Evolutionary conservation across 306 rosid species (phyloP), one percentile per base, ranked within the genome.

Genomic region (Gynostemma pentaphyllum): DNA sequence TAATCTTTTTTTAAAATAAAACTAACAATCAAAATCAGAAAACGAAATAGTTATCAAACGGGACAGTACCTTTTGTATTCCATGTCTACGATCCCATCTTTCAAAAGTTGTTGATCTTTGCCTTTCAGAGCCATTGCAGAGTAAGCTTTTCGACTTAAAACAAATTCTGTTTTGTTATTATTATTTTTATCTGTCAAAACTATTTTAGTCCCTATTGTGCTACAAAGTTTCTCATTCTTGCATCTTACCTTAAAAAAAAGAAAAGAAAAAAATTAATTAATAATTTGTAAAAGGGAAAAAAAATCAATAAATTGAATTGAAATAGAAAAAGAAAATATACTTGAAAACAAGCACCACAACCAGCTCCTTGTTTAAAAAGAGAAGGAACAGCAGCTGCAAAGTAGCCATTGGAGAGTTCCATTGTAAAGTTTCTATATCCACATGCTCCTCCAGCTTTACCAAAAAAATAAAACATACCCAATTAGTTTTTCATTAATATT

Each of bases 101-200:
- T 80, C 77, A 85, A 49, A 49, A 82, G 34, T 28, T 77, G 61
- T 22, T 69, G 61, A 29, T 63, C 80, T 76, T 11, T 62, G 3
- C 76, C 95, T 68, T 80, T 77, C 2, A 46, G 76, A 76, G 96
- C 95, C 95, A 91, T 75, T 62, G 79, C 79, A 9, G 5, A 29
- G 74, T 87, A 88, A 46, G 96, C 96, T 73, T 79, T 85, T 64
- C 78, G 77, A 71, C 88, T 83, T 18, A 91, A 71, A 10, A 88
- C 98, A 69, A 91, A 88, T 9, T 83, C 96, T 23, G 89, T 85
- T 47, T 2, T 19, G 13, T 59, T 59, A 7, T 59, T 30, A 2
- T 34, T 34, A 5, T 59, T 59, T 59, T 59, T 45, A 59, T 59
- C 65, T 1, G 65, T 59, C 5, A 59, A 37, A 15, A 39, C 47